Evolutionary conservation across 2,329 filamentous ascomycete genomes (phyloP).

Genomic region (Pseudonectria foliicola): DNA sequence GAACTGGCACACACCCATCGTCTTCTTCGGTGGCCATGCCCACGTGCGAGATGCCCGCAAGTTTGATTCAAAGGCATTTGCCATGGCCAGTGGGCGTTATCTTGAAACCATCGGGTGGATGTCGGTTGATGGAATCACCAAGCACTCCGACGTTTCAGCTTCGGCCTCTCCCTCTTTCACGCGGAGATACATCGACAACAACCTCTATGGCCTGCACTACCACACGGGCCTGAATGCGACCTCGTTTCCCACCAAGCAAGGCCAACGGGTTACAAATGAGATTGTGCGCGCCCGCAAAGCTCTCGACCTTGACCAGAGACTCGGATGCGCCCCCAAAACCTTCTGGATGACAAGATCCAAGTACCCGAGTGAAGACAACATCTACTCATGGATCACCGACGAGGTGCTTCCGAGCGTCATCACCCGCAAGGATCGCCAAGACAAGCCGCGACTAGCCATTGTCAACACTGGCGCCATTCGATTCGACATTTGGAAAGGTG

Average conservation of each 20-base stretch:
- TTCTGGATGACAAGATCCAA: constrained; percentile 76
- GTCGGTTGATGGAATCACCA: constrained; percentile 62
- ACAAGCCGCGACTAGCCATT: constrained; percentile 63
- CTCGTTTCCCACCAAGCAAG: constrained; percentile 70
- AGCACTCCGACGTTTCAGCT: constrained; percentile 19
- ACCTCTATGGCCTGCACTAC: constrained; percentile 74
- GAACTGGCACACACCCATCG: constrained; percentile 77
- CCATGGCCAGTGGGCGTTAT: constrained; percentile 81
- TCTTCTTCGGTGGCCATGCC: constrained; percentile 84
- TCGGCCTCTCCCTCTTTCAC: constrained; percentile 51
- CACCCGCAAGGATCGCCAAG: constrained; percentile 47
- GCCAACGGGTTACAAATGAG: constrained; percentile 60
- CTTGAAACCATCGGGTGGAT: constrained; percentile 94
- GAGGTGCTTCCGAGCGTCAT: constrained; percentile 66
- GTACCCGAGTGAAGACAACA: constrained; percentile 66
- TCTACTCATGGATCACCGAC: constrained; percentile 74
- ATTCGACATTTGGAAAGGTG: constrained; percentile 90
- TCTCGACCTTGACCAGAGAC: constrained; percentile 64
- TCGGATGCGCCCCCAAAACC: constrained; percentile 76
- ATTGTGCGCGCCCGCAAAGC: constrained; percentile 64
- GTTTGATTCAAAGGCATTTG: constrained; percentile 73
- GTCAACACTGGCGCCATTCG: constrained; percentile 87
- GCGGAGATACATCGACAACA: constrained; percentile 89
- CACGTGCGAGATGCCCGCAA: constrained; percentile 80
- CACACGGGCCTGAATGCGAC: constrained; percentile 67